Base-by-base conservation (phyloP, 129 eudicot genomes). In the Heracleum sosnowskyi region DNA sequence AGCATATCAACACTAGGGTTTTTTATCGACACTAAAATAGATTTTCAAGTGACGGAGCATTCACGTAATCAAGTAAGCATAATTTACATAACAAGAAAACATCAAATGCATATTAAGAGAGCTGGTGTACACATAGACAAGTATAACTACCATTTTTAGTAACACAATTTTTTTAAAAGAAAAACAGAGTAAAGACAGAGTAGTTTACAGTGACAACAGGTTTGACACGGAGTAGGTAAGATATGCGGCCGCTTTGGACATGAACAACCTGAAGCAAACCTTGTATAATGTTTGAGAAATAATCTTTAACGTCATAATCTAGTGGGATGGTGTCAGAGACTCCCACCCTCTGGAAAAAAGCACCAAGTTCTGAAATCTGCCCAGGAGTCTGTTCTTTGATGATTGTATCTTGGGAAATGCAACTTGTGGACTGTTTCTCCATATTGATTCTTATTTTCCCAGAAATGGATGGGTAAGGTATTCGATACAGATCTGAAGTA, bases 161-260 rank as follows among this genome's bases (percentile, higher is more conserved):
- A 40, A 40, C 42, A 7, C 42, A 46, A 46, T 3, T 46, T 2
- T 46, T 13, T 46, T 2, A 2, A 46, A 5, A 63, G 12, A 41
- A 1, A 11, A 0, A 45, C 2, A 40, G 0, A n/a, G 7, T 28
- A 63, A 11, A 26, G 0, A 60, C 13, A 60, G 11, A 26, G 11
- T 20, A 33, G 18, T 15, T 77, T 78, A 87, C 91, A 80, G 64
- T 8, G 72, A 81, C 68, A 0, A 80, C 72, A 51, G 85, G 76
- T 75, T 51, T 78, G 80, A 82, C 83, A n/a, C 78, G 29, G 22
- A 87, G 74, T 49, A 78, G 36, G 82, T 86, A 87, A 5, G 91
- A 85, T 55, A 87, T 40, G 40, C 63, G 79, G 47, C 85, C 89
- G 4, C 75, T 82, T 46, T 78, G 36, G 44, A 87, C 78, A 15